A percentile compares a stretch with the other conserved stretches of the same genome.
These are phyloP conservation scores for maize (Zea mays) DNA, from an alignment of 176 grass and related monocot genomes.

Conservation along the genomic window Zm-B73-REFERENCE-NAM-5.0 NC_050098.1:144010001-144010500, in stretches of 20 bases:
- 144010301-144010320: neutral
- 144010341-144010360: conserved; percentile 2
- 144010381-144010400: too few species aligned
- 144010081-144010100: neutral
- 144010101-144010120: conserved; percentile 12
- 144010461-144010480: too few species aligned
- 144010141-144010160: neutral
- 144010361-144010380: neutral
- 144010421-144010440: too few species aligned
- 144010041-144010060: neutral
- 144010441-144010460: too few species aligned
- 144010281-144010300: conserved; percentile 16
- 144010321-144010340: neutral
- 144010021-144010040: neutral
- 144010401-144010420: too few species aligned
- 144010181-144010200: neutral
- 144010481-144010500: too few species aligned
- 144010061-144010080: neutral
- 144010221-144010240: neutral
- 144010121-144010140: neutral
- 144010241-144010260: conserved; percentile 1
- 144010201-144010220: neutral
- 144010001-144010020: neutral
- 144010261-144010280: neutral
- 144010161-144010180: neutral